Conservation (phyloP, 768 basidiomycete species). For the Russula sp. region DNA sequence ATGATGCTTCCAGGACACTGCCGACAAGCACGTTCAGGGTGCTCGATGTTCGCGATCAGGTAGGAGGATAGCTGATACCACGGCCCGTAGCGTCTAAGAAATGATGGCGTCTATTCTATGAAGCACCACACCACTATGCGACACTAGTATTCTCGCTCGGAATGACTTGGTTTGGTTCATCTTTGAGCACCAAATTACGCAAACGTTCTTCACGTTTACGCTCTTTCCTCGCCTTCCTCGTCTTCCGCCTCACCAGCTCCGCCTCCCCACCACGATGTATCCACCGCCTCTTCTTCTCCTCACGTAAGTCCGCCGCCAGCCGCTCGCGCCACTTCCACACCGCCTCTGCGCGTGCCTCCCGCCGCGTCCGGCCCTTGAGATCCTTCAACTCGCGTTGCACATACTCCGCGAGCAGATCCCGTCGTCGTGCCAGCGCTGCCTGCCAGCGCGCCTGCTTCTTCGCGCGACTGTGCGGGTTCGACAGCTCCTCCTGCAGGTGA, state of each 20-base stretch:
- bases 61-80: neutral
- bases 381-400: slow-evolving; percentile 47
- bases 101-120: neutral
- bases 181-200: slow-evolving; percentile 35
- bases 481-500: slow-evolving; percentile 63
- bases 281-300: slow-evolving; percentile 58
- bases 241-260: slow-evolving; percentile 31
- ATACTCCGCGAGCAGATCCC: slow-evolving; percentile 51
- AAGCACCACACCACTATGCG: neutral
- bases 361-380: slow-evolving; percentile 54
- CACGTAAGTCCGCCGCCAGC: slow-evolving; percentile 55
- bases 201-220: slow-evolving; percentile 35
- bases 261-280: slow-evolving; percentile 40
- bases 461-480: slow-evolving; percentile 79
- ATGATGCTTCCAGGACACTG: neutral
- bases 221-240: slow-evolving; percentile 35
- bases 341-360: slow-evolving; percentile 70
- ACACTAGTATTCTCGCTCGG: slow-evolving; percentile 19
- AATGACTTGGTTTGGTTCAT: slow-evolving; percentile 37
- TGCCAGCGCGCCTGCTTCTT: slow-evolving; percentile 81
- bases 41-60: too few relatives aligned
- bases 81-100: neutral
- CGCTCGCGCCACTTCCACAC: slow-evolving; percentile 67
- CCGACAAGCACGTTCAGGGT: neutral
- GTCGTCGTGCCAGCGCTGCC: slow-evolving; percentile 47